Conservation (phyloP, 371 early-diverging fungal genomes). For the Blastocladiella emersonii region DNA sequence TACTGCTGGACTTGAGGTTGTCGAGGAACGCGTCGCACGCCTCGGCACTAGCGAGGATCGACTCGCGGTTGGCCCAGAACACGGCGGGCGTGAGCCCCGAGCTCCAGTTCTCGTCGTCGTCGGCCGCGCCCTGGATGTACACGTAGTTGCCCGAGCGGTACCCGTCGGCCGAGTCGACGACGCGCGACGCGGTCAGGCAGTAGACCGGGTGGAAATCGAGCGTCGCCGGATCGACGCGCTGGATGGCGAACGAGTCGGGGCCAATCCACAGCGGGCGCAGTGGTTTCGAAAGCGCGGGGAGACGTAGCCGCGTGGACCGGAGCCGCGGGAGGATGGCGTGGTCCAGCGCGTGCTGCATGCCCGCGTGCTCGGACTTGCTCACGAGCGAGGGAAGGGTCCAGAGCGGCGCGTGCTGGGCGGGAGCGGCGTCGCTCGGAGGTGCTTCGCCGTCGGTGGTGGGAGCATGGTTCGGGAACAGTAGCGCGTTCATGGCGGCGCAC, state of each 20-base stretch:
- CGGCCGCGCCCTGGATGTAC: constrained; percentile 80
- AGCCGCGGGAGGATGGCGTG: not conserved
- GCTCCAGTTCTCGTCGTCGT: constrained; percentile 73
- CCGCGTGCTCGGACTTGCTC: not conserved
- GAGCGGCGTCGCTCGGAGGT: no score
- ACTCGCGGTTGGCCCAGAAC: constrained; percentile 52
- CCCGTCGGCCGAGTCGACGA: constrained; percentile 10
- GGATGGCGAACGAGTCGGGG: constrained; percentile 35
- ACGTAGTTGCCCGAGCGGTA: constrained; percentile 34
- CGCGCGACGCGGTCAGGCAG: constrained; percentile 47
- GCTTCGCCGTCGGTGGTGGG: not conserved
- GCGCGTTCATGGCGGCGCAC: constrained; percentile 49
- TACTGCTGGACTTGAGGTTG: no score
- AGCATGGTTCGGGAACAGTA: constrained; percentile 19
- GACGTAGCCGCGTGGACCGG: not conserved
- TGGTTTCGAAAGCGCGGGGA: constrained; percentile 30
- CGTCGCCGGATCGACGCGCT: constrained; percentile 31
- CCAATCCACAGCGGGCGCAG: constrained; percentile 70
- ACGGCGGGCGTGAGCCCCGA: constrained; percentile 45
- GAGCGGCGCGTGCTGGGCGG: constrained; percentile 1
- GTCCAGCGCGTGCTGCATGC: not conserved
- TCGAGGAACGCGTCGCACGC: constrained; percentile 33
- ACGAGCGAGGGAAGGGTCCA: not conserved
- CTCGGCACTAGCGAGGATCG: constrained; percentile 25
- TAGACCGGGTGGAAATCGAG: constrained; percentile 47